A percentile compares a stretch with the other conserved stretches of the same genome.
phyloP scores from a whole-genome alignment of 1,284 basidiomycete species.

The Trichosporon ovoides region DNA sequence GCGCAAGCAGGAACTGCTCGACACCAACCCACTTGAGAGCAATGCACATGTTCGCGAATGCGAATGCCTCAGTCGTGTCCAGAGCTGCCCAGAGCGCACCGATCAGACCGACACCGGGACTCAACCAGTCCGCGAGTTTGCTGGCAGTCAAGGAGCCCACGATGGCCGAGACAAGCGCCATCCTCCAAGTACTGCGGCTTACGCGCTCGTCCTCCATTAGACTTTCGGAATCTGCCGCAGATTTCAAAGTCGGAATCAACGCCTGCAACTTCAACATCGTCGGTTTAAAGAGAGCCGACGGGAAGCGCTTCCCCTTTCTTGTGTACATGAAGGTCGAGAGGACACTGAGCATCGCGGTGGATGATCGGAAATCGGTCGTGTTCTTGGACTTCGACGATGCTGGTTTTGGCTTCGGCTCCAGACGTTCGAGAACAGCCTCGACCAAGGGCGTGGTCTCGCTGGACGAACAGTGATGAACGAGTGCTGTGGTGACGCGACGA shows the following conservation, averaged over 20 bases:
- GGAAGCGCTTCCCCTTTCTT: slow-evolving; percentile 51
- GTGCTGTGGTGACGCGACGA: slow-evolving; percentile 58
- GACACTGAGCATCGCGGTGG: slow-evolving; percentile 28
- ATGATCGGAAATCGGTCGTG: not conserved
- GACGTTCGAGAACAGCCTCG: slow-evolving; percentile 48
- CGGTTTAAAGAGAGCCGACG: slow-evolving; percentile 50
- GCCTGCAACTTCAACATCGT: slow-evolving; percentile 37
- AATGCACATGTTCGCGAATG: slow-evolving; percentile 42
- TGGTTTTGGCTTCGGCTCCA: slow-evolving; percentile 15
- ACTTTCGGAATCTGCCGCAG: slow-evolving; percentile 3
- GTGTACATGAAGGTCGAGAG: slow-evolving; percentile 51
- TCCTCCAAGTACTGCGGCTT: slow-evolving; percentile 22
- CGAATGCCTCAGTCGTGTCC: slow-evolving; percentile 30
- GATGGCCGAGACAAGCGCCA: slow-evolving; percentile 29
- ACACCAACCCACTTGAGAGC: slow-evolving; percentile 45
- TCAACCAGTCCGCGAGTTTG: slow-evolving; percentile 48
- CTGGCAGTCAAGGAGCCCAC: slow-evolving; percentile 40
- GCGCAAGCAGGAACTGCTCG: slow-evolving; percentile 47
- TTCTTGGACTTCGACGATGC: slow-evolving; percentile 18
- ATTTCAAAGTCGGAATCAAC: slow-evolving; percentile 19
- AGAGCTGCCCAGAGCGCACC: slow-evolving; percentile 41
- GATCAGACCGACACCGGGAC: slow-evolving; percentile 45
- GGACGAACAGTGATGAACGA: slow-evolving; percentile 69
- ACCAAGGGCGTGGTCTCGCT: slow-evolving; percentile 60
- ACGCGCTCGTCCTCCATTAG: slow-evolving; percentile 3